Evolutionary conservation across 192 early-diverging fungal genomes (phyloP), one percentile per base, ranked within the genome.

Genomic region (Podila epicladia): DNA sequence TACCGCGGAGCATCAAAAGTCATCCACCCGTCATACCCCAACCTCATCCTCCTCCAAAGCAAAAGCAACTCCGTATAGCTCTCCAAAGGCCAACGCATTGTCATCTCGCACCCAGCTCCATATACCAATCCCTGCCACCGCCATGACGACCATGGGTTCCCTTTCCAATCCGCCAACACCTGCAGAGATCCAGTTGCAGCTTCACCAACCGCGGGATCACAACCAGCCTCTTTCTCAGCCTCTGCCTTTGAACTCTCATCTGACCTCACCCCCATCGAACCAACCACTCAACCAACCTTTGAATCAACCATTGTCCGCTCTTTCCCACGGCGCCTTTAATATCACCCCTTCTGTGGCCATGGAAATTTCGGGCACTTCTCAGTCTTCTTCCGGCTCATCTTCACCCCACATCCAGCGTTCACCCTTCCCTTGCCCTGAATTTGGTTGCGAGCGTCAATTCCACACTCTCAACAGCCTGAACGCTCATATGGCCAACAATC

Each of bases 141-240:
- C 48, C 58, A 69, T 70, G 68, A 76, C 74, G 17, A 53, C 74
- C 20, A 70, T 35, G 15, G 64, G 68, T 37, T 29, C 65, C 11
- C 63, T 76, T n/a, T 70, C 74, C 8, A 76, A 62, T 24, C 59
- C 75, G 19, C 69, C 69, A 13, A 78, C 69, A 24, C 75, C 75
- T 38, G 64, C 69, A 5, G 75, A 78, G 35, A 49, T 78, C 38
- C 75, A 71, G 33, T 58, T 78, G 20, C 75, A 78, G 45, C 59
- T 71, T 19, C 75, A 78, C 59, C 75, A 77, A 6, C 62, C 69
- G 11, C 57, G 50, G 19, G 26, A 70, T 31, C 48, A 32, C 38
- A 24, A 51, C 12, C 74, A 65, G 64, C 20, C 74, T 2, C 62
- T 55, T 38, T 55, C 74, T 55, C 66, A 67, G 22, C 53, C 33